Percentiles rank a stretch among this genome's conserved stretches.
Evolutionary conservation across 169 alveolate genomes (phyloP).

Genomic region (Babesia bigemina): DNA sequence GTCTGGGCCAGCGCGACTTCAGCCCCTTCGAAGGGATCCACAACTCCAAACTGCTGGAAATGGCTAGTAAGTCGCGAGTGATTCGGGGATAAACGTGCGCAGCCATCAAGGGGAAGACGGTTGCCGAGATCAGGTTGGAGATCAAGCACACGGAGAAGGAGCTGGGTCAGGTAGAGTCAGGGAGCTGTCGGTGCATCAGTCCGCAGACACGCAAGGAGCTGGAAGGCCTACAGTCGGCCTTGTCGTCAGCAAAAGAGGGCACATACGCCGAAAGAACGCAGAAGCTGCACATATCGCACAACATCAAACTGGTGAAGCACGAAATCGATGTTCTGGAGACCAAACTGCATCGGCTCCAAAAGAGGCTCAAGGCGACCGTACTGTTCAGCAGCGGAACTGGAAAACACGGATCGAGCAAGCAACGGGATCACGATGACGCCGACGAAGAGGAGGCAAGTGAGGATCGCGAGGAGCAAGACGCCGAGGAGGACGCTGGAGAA

Average conservation of each 20-base stretch:
- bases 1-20: constrained; percentile 62
- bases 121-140: constrained; percentile 44
- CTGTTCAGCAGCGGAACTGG: constrained; percentile 22
- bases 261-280: constrained; percentile 29
- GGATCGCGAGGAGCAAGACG: constrained; percentile 29
- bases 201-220: constrained; percentile 25
- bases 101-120: constrained; percentile 63
- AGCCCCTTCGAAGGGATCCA: constrained; percentile 47
- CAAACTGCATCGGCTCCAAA: constrained; percentile 43
- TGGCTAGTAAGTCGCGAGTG: constrained; percentile 30
- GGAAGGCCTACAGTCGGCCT: neutral
- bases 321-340: constrained; percentile 52
- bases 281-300: constrained; percentile 48
- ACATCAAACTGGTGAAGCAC: constrained; percentile 63
- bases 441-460: constrained; percentile 15
- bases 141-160: constrained; percentile 59
- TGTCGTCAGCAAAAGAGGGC: constrained; percentile 2
- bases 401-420: neutral
- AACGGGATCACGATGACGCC: neutral
- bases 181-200: neutral
- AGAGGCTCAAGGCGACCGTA: constrained; percentile 54
- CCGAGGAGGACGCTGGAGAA: neutral
- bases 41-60: constrained; percentile 60
- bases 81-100: neutral
- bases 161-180: constrained; percentile 34